Evolutionary conservation across 2,329 filamentous ascomycete genomes (phyloP), one percentile per base, ranked within the genome.

Genomic region (Metarhizium sp.): DNA sequence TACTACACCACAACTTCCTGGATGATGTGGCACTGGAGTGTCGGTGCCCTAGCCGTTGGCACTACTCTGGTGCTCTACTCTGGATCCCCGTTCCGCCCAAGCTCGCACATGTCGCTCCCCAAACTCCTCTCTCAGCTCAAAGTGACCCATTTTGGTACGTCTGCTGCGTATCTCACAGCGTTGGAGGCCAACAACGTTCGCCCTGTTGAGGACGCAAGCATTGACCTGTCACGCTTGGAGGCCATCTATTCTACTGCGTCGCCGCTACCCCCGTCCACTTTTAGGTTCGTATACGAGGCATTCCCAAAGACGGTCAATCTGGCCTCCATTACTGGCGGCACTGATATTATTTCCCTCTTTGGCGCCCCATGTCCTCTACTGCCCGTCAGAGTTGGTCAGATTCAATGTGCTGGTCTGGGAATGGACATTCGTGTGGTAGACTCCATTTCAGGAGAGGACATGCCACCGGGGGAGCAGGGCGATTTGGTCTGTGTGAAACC

Each of bases 21-120:
- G 94, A 97, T 99, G 92, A 97, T 97, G 92, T 96, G 92, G 91
- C 92, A 97, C 69, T 97, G 92, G 92, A 85, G 92, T 45, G 81
- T 96, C 20, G 92, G 90, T 1, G 90, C 86, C 6, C 82, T 97
- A 4, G 88, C 92, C 10, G 85, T 84, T 34, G 92, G 92, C 53
- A 82, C 88, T 11, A 92, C 90, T 0, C 76, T 97, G 13, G 79
- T 97, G 20, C 78, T 97, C 4, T 99, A 96, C 71, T 90, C 95
- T 53, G 94, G 94, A 50, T 95, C 90, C 0, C 94, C 94, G 0
- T 97, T 97, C 75, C 79, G 80, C 51, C 88, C 88, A 0, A 77
- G 87, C 56, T 88, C 88, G 52, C 82, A 92, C 64, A 79, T 94
- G 56, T 91, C 90, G 10, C 85, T 99, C 75, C 88, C 91, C 3